Evolutionary conservation across 2,329 filamentous ascomycete genomes (phyloP).

Genomic region (Dothiorella sarmentorum): DNA sequence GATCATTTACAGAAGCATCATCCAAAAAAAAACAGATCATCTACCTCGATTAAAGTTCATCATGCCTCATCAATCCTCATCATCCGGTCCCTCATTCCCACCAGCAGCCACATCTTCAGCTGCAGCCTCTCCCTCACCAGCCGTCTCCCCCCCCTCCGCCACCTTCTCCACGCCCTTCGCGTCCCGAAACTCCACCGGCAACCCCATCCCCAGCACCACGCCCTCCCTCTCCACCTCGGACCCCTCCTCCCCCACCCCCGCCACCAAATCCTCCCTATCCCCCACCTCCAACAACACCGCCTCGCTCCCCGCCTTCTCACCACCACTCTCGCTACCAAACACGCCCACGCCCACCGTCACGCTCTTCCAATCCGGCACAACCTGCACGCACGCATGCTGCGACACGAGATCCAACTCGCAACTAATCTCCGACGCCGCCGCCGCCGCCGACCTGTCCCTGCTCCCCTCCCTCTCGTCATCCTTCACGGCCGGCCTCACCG

Average conservation of each 20-base stretch:
- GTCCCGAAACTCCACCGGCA: background rate
- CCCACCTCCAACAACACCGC: constrained; percentile 7
- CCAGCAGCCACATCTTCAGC: background rate
- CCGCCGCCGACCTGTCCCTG: constrained; percentile 14
- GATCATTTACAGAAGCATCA: background rate
- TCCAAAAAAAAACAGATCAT: background rate
- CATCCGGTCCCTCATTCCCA: background rate
- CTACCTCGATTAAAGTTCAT: background rate
- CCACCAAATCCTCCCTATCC: background rate
- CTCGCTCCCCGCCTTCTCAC: background rate
- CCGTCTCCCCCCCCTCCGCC: background rate
- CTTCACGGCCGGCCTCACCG: constrained; percentile 3
- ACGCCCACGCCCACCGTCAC: constrained; percentile 49
- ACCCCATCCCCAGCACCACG: background rate
- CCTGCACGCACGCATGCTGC: constrained; percentile 70
- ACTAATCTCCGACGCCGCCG: constrained; percentile 36
- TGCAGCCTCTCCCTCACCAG: background rate
- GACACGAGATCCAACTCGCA: constrained; percentile 81
- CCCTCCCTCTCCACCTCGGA: background rate
- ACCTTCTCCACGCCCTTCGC: background rate
- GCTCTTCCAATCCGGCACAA: constrained; percentile 66
- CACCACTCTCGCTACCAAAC: background rate
- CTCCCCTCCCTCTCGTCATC: constrained; percentile 22
- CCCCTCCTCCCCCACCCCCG: background rate
- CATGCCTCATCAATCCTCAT: background rate